Base-by-base conservation (phyloP, 2,329 filamentous ascomycete species). In the Lecanicillium sp. region DNA sequence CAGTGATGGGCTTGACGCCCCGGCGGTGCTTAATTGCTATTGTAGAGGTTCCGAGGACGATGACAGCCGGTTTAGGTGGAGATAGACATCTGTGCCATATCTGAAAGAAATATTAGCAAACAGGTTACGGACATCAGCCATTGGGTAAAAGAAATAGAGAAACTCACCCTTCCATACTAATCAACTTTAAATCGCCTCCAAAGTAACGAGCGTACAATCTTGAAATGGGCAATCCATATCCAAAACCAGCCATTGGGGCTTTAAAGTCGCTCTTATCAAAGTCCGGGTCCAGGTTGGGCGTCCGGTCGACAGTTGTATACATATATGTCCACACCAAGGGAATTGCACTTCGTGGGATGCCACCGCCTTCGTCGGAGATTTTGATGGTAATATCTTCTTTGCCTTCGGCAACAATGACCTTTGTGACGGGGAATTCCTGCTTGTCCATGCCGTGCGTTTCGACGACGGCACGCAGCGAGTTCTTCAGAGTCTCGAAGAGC, bases 301-400 rank as follows among this genome's bases (percentile, higher is more conserved):
- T 96, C 51, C 89, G 80, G 60, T 96, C 92, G 47, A 98, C 92
- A 3, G 92, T 98, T 27, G 92, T 98, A 62, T 98, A 98, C 92
- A 96, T 98, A 62, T 98, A 98, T 11, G 92, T 98, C 92, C 92
- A 98, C n/a, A 96, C 92, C 12, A 98, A 73, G 5, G 92, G 92
- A 47, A 98, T 96, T 37, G 87, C 78, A 52, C 85, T 94, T 53
- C 92, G 73, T 1, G 92, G 88, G 38, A 98, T 96, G 45, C 92
- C 92, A 47, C 92, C 92, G 43, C 92, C 92, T 64, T 98, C 92
- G 59, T 98, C 92, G 4, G 84, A 86, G 51, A 98, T 84, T 66
- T 98, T 98, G 69, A 98, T 95, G 5, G 92, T 98, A 53, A 98
- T 98, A 55, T 98, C 92, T 64, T 98, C 92, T 59, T 92, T 90